Base-by-base conservation (phyloP, 306 rosid genomes). In the Ormosia emarginata region DNA sequence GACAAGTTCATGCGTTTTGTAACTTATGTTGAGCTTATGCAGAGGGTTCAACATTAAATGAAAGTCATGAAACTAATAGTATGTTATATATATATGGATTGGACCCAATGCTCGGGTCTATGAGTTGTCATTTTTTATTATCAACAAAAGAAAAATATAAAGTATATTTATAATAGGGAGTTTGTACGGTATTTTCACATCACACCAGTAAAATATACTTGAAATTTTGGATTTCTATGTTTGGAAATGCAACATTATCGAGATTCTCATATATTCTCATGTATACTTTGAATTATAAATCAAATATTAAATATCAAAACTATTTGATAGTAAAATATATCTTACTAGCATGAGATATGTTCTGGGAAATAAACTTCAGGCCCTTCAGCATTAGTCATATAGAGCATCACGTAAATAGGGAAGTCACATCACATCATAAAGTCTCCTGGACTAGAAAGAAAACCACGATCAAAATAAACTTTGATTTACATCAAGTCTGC, bases 401-500 rank as follows among this genome's bases (percentile, higher is more conserved):
- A 46, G 44, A 37, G 37, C 14, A 49, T 34, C 58, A 37, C 37
- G 13, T 61, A 46, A 80, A 15, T 0, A 47, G 65, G 72, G 71
- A 70, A 79, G 71, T 61, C 47, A 79, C 52, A 44, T 24, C 24
- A 24, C 24, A 24, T 47, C 77, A 43, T 43, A 24, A 33, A 64
- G 67, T 53, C 13, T 78, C 50, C 15, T 8, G n/a, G 13, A 79
- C 5, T 59, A 57, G 82, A 79, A 79, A 68, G 52, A 68, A 62
- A 58, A n/a, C 6, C 30, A 57, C 10, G 12, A 80, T 59, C 8
- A 71, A 50, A 61, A 30, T 32, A 10, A n/a, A 33, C 33, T 32
- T 18, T 15, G 50, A 61, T 9, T 33, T 32, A 12, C 29, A 40
- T 74, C 34, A 53, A 53, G 65, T 53, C 34, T 29, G 3, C 13